phyloP scores from a whole-genome alignment of 1,139 yeast genomes.

The Diutina mesorugosa region DNA sequence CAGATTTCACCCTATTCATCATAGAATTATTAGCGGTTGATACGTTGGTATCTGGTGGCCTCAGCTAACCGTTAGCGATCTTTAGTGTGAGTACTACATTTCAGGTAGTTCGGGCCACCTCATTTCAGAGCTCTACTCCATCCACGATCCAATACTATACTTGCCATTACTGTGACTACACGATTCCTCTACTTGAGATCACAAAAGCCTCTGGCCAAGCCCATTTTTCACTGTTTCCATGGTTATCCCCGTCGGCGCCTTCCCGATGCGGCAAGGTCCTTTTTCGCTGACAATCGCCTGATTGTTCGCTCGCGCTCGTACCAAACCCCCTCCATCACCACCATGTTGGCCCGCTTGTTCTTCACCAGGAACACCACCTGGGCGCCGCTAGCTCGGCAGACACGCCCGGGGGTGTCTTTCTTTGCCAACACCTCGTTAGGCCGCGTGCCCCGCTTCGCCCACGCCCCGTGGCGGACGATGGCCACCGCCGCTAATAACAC shows the following conservation, averaged over 20 bases:
- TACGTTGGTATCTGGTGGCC: no score
- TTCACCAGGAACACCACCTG: neutral
- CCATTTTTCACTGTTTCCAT: no score
- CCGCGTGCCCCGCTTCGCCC: neutral
- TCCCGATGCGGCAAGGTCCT: neutral
- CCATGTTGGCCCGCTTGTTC: neutral
- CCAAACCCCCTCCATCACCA: neutral
- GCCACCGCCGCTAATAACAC: neutral
- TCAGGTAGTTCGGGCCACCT: no score
- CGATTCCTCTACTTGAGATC: no score
- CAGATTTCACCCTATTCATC: no score
- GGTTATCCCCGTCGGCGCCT: neutral
- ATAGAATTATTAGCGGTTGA: no score
- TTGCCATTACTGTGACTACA: no score
- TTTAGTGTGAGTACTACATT: no score
- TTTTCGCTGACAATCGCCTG: neutral
- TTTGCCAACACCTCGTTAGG: neutral
- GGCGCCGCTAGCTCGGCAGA: neutral
- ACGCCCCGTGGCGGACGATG: neutral
- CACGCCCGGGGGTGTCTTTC: neutral
- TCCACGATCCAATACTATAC: no score
- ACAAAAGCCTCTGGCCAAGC: no score
- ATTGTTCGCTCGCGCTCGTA: neutral
- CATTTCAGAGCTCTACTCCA: no score
- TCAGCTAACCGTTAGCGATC: no score